Conservation (phyloP, 1,284 basidiomycete genomes). For the Omphalotus olearius region DNA sequence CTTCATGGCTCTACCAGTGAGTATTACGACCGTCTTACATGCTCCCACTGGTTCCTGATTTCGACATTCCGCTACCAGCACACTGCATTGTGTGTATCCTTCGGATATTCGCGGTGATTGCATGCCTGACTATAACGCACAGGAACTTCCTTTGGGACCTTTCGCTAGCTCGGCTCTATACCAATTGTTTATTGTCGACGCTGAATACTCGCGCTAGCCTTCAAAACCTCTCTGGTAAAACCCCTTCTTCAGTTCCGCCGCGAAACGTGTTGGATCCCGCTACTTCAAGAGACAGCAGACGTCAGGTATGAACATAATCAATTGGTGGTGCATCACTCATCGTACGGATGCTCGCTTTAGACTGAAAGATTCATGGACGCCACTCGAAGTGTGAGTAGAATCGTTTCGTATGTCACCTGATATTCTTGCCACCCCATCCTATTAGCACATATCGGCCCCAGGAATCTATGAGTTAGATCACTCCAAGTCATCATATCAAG, state of each 20-base stretch:
- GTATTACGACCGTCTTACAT: neutral
- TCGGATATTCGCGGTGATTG: neutral
- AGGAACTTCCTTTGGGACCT: conserved; percentile 26
- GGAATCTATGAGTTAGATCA: neutral
- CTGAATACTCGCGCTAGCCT: conserved; percentile 19
- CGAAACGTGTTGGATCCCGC: conserved; percentile 3
- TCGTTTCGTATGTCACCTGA: no score
- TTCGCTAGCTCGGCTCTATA: conserved; percentile 22
- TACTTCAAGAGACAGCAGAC: neutral
- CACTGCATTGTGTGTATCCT: conserved; percentile 8
- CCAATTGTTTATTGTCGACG: conserved; percentile 25
- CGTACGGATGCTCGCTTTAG: neutral
- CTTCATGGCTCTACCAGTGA: conserved; percentile 37
- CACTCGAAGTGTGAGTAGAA: conserved; percentile 1
- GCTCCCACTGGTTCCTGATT: neutral
- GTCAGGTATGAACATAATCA: neutral
- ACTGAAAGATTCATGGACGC: conserved; percentile 2
- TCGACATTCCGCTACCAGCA: neutral
- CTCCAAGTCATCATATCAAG: neutral
- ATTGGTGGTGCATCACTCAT: neutral
- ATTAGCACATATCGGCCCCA: neutral
- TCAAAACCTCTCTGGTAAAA: neutral
- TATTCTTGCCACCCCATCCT: no score
- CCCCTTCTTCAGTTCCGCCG: neutral
- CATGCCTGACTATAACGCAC: neutral